A percentile compares a stretch with the other conserved stretches of the same genome.
These are phyloP conservation scores for Spathaspora passalidarum DNA, from an alignment of 805 yeast species.

Conservation along the genomic window DNA sequence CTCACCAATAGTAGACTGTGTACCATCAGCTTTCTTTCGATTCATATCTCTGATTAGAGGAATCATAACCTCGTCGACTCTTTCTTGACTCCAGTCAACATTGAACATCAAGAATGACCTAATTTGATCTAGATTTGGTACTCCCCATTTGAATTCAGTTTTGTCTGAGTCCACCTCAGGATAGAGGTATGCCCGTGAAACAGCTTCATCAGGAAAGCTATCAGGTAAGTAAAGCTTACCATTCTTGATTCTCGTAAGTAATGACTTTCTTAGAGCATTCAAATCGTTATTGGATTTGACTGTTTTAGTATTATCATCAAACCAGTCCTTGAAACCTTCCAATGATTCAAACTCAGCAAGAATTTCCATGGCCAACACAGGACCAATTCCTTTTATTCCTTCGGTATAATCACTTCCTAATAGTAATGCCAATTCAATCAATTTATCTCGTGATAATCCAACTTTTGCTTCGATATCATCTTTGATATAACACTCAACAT, in stretches of 20 bases:
- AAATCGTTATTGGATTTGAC: conserved; percentile 26
- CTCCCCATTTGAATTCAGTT: conserved; percentile 85
- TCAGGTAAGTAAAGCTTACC: conserved; percentile 56
- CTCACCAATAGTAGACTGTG: conserved; percentile 61
- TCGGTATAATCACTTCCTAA: conserved; percentile 95
- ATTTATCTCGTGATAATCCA: conserved; percentile 58
- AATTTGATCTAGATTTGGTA: conserved; percentile 77
- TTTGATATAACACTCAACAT: conserved; percentile 77
- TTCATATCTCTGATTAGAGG: conserved; percentile 85
- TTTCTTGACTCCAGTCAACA: conserved; percentile 76
- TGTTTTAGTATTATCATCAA: conserved; percentile 45
- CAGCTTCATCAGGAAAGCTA: conserved; percentile 66
- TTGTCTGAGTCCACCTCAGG: conserved; percentile 86
- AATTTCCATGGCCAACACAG: conserved; percentile 87
- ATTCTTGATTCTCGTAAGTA: conserved; percentile 52
- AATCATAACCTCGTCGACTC: conserved; percentile 76
- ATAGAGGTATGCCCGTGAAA: conserved; percentile 66
- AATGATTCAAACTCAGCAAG: conserved; percentile 73
- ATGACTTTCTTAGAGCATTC: conserved; percentile 50
- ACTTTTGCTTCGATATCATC: conserved; percentile 57
- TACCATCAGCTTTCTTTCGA: conserved; percentile 50
- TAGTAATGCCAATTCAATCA: conserved; percentile 79
- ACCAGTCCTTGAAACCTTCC: conserved; percentile 49
- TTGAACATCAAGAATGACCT: conserved; percentile 64
- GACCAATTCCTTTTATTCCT: conserved; percentile 92